Percentiles rank a stretch among this genome's conserved stretches.
Evolutionary conservation across 139 green algal genomes (phyloP).

Genomic region (Chlamydomonas schloesseri): DNA sequence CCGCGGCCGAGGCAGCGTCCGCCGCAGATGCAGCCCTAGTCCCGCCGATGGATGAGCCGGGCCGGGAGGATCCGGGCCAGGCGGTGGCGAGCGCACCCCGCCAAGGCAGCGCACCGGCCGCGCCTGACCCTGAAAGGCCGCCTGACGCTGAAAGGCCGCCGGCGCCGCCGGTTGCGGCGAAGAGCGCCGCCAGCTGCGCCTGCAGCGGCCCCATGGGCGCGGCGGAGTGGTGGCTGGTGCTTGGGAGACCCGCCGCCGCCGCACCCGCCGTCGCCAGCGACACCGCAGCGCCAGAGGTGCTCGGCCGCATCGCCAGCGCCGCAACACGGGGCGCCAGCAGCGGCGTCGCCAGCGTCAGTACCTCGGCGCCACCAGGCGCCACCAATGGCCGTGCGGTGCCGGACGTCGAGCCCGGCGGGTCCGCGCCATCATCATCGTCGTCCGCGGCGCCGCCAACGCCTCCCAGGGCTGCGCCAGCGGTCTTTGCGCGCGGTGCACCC

Average conservation of each 20-base stretch:
- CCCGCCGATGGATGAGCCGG: too few relatives aligned
- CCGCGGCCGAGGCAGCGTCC: too few relatives aligned
- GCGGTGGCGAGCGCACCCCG: too few relatives aligned
- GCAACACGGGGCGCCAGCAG: not conserved
- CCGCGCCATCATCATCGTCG: not conserved
- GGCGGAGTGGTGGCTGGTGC: not conserved
- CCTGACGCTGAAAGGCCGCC: not conserved
- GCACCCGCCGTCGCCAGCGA: not conserved
- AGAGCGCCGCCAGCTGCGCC: slow-evolving; percentile 7
- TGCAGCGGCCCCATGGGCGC: slow-evolving; percentile 1
- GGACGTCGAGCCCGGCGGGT: too few relatives aligned
- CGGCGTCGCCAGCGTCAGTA: too few relatives aligned
- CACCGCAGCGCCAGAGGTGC: not conserved
- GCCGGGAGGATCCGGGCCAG: too few relatives aligned
- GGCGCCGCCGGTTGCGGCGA: not conserved
- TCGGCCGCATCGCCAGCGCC: slow-evolving; percentile 6
- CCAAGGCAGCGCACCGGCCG: too few relatives aligned
- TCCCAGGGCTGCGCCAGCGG: not conserved
- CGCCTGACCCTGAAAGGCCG: slow-evolving; percentile 4
- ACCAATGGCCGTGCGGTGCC: not conserved
- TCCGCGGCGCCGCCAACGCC: not conserved
- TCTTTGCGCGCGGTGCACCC: not conserved
- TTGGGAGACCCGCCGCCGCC: too few relatives aligned
- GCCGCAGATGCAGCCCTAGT: too few relatives aligned
- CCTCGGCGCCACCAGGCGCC: too few relatives aligned